phyloP scores from a whole-genome alignment of 176 grass and related monocot species.

The Themeda triandra region DNA sequence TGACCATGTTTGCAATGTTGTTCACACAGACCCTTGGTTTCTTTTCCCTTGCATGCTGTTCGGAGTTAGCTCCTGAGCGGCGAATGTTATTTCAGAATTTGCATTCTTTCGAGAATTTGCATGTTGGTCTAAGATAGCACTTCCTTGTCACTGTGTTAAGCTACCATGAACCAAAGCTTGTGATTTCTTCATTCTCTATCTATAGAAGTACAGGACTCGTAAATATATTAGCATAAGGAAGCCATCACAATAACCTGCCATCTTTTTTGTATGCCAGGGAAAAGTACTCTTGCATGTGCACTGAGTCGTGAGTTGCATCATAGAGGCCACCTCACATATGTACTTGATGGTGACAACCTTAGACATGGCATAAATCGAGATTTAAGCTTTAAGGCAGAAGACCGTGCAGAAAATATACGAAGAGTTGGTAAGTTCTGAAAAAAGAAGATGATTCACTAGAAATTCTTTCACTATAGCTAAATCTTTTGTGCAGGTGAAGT shows the following conservation, averaged over 20 bases:
- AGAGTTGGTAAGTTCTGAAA: conserved; percentile 70
- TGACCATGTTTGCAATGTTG: background rate
- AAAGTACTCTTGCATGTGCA: conserved; percentile 89
- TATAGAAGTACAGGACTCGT: background rate
- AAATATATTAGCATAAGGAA: conserved; percentile 23
- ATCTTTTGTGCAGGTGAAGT: conserved; percentile 72
- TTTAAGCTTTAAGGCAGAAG: conserved; percentile 79
- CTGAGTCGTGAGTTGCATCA: conserved; percentile 66
- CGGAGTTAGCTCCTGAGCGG: background rate
- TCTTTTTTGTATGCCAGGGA: conserved; percentile 65
- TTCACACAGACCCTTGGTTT: background rate
- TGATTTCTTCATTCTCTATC: conserved; percentile 20
- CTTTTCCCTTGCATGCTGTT: background rate
- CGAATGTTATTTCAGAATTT: background rate
- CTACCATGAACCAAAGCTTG: background rate
- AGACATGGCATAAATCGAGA: conserved; percentile 81
- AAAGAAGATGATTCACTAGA: background rate
- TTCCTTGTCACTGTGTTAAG: background rate
- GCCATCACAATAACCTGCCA: conserved; percentile 16
- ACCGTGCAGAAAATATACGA: conserved; percentile 82
- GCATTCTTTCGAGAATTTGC: background rate
- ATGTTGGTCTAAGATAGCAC: background rate
- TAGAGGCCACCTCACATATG: conserved; percentile 66
- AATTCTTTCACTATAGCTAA: conserved; percentile 18
- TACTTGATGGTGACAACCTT: conserved; percentile 90